Conservation (phyloP, 1,139 yeast genomes). For the Saccharomyces hybrid region DNA sequence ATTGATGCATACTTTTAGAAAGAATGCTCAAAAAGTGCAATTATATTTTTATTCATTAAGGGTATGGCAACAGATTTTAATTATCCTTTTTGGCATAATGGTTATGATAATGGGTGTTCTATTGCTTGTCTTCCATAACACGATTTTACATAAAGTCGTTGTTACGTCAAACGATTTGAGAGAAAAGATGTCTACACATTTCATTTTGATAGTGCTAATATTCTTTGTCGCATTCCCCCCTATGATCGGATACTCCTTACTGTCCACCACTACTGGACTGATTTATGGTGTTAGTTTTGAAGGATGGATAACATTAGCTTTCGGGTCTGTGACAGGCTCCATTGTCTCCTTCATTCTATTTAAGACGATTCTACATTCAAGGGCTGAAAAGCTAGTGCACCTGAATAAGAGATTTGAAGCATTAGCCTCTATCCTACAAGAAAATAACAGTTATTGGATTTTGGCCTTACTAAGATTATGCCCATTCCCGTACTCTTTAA, state of each 20-base stretch:
- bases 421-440: constrained; percentile 65
- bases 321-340: constrained; percentile 68
- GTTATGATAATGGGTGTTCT: constrained; percentile 29
- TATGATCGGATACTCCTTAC: constrained; percentile 67
- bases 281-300: constrained; percentile 64
- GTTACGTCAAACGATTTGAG: constrained; percentile 37
- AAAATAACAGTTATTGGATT: constrained; percentile 57
- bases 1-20: constrained; percentile 18
- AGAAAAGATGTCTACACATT: constrained; percentile 38
- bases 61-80: constrained; percentile 19
- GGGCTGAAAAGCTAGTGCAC: constrained; percentile 47
- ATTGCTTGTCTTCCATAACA: constrained; percentile 43
- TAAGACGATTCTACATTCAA: constrained; percentile 49
- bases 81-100: constrained; percentile 15
- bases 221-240: constrained; percentile 74
- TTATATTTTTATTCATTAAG: constrained; percentile 18
- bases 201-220: constrained; percentile 45
- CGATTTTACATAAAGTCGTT: constrained; percentile 40
- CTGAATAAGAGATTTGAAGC: constrained; percentile 64
- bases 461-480: constrained; percentile 70
- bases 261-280: constrained; percentile 68
- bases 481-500: constrained; percentile 86
- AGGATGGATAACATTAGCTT: constrained; percentile 74
- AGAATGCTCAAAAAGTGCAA: constrained; percentile 9
- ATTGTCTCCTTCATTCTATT: constrained; percentile 62